A percentile compares a stretch with the other conserved stretches of the same genome.
These are phyloP conservation scores for Colletotrichum kahawae DNA, from an alignment of 2,329 filamentous ascomycete genomes.

Conservation along the genomic window DNA sequence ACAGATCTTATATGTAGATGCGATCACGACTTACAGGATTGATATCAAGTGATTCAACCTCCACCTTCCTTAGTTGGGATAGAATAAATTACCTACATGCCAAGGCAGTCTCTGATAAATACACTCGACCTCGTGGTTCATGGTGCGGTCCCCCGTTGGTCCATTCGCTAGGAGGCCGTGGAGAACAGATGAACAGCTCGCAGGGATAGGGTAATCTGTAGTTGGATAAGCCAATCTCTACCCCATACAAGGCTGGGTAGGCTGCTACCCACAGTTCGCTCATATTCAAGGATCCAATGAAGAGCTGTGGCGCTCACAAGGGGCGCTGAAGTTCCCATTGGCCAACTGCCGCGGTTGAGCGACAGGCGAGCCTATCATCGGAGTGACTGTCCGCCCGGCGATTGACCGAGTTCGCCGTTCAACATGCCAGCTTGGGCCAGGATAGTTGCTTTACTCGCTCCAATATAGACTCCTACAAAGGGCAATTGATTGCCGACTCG, in stretches of 20 bases:
- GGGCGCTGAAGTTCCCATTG: background rate
- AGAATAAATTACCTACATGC: background rate
- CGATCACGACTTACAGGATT: background rate
- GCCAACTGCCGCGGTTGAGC: background rate
- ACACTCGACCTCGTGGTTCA: background rate
- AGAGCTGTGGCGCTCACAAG: background rate
- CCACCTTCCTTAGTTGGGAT: background rate
- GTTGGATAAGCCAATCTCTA: background rate
- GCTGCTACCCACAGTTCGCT: background rate
- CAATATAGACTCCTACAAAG: background rate
- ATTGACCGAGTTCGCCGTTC: background rate
- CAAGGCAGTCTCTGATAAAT: background rate
- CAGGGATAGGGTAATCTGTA: background rate
- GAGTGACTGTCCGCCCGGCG: background rate
- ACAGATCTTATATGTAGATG: background rate
- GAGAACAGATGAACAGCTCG: background rate
- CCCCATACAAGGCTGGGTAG: background rate
- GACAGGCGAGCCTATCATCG: background rate
- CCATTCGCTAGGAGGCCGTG: background rate
- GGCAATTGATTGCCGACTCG: background rate
- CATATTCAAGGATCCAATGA: background rate
- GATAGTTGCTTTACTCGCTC: background rate
- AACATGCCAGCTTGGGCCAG: background rate
- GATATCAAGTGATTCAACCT: background rate
- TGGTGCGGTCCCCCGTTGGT: background rate